These are phyloP conservation scores for Talaromyces stipitatus DNA, from an alignment of 495 filamentous ascomycete species.

Conservation along the genomic window DNA sequence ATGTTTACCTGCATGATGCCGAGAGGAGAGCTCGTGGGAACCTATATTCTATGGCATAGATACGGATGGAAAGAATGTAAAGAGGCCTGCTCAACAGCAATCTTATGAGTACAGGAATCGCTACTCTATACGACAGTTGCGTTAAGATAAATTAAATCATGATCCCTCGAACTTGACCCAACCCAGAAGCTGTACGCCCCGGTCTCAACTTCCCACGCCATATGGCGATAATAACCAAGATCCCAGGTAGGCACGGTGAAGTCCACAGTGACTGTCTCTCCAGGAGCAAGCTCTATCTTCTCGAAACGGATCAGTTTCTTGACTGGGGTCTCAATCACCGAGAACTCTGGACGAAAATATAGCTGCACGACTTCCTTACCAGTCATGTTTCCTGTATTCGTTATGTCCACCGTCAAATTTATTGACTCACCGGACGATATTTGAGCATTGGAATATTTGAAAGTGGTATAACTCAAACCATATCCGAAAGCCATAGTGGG, in stretches of 20 bases:
- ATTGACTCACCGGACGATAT: neutral
- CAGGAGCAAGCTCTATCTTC: neutral
- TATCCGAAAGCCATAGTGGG: neutral
- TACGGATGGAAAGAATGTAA: too few species aligned
- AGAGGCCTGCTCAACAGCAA: too few species aligned
- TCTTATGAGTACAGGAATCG: too few species aligned
- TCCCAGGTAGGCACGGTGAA: neutral
- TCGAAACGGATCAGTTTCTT: neutral
- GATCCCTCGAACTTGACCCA: neutral
- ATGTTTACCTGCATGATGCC: too few species aligned
- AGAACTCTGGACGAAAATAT: neutral
- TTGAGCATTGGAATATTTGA: neutral
- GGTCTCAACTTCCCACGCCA: neutral
- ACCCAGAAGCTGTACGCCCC: neutral
- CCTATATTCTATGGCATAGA: too few species aligned
- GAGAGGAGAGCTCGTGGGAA: too few species aligned
- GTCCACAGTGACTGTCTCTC: neutral
- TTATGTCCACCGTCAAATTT: neutral
- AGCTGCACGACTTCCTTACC: neutral
- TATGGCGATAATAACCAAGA: neutral
- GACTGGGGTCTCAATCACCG: neutral
- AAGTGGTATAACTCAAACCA: neutral
- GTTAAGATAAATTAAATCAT: neutral
- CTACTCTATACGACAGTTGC: neutral
- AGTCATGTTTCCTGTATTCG: neutral